phyloP scores from a whole-genome alignment of 2,329 filamentous ascomycete species.

The Cordyceps fumosorosea region DNA sequence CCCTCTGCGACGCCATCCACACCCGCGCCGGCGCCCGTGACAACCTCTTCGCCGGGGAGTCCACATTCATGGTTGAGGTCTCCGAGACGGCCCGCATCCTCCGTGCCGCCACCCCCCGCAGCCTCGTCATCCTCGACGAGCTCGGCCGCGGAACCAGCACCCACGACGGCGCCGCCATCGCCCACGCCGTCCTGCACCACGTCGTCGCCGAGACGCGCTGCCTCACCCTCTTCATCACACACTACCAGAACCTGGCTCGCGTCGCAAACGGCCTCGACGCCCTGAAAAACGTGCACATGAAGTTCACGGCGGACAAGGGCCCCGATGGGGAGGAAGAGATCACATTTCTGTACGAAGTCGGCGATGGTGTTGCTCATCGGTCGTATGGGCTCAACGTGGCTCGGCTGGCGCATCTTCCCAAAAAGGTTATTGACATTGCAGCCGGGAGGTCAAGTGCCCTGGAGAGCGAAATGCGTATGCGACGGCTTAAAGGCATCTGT shows the following conservation, averaged over 20 bases:
- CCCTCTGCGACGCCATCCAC: constrained; percentile 84
- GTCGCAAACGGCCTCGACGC: constrained; percentile 62
- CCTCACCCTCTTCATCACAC: constrained; percentile 91
- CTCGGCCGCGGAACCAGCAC: constrained; percentile 89
- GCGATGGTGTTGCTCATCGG: constrained; percentile 83
- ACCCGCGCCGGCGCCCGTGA: constrained; percentile 95
- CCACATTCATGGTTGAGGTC: constrained; percentile 97
- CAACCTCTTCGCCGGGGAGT: constrained; percentile 91
- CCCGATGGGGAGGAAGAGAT: constrained; percentile 63
- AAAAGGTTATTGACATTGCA: constrained; percentile 70
- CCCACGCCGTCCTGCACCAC: constrained; percentile 81
- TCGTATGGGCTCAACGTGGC: constrained; percentile 95
- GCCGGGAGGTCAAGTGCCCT: constrained; percentile 72
- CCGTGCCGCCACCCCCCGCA: constrained; percentile 77
- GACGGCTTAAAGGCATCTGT: constrained; percentile 49
- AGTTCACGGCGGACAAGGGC: constrained; percentile 52
- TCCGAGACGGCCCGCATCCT: constrained; percentile 88
- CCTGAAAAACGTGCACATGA: constrained; percentile 91
- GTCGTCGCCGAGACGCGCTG: constrained; percentile 68
- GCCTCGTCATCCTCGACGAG: constrained; percentile 88
- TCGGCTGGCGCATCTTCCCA: constrained; percentile 72
- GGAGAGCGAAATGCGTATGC: constrained; percentile 63
- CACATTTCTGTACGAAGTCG: constrained; percentile 91
- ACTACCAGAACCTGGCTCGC: constrained; percentile 79
- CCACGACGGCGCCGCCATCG: constrained; percentile 93